A percentile compares a stretch with the other conserved stretches of the same genome.
Conservation (phyloP, 352 stramenopile genomes). For the Phytophthora ohioensis region DNA sequence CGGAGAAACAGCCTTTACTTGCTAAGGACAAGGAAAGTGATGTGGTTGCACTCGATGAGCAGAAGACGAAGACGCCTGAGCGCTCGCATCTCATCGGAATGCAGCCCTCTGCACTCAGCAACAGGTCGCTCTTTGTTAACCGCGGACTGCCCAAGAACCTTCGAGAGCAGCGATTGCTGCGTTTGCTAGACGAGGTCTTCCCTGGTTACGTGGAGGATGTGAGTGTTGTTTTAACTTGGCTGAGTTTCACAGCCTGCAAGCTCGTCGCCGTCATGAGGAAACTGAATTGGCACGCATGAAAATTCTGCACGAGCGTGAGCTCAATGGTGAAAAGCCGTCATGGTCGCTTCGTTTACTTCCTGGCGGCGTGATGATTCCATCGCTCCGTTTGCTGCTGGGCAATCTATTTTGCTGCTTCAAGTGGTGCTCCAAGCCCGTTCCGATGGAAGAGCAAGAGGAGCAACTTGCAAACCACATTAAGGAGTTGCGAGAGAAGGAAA, state of each 20-base stretch:
- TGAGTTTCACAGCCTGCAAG: conserved; percentile 74
- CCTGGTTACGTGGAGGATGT: conserved; percentile 84
- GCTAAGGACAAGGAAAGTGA: conserved; percentile 30
- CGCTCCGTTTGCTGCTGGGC: conserved; percentile 53
- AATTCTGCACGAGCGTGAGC: conserved; percentile 54
- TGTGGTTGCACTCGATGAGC: conserved; percentile 12
- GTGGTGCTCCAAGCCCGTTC: conserved; percentile 51
- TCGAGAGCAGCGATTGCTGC: conserved; percentile 77
- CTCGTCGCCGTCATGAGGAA: conserved; percentile 56
- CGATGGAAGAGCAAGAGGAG: conserved; percentile 56
- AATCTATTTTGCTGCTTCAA: conserved; percentile 56
- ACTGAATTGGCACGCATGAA: conserved; percentile 66
- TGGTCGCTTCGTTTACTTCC: conserved; percentile 77
- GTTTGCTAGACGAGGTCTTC: conserved; percentile 85
- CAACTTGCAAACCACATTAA: conserved; percentile 56
- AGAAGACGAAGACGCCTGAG: conserved; percentile 26
- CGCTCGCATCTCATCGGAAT: conserved; percentile 80
- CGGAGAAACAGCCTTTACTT: conserved; percentile 33
- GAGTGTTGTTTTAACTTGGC: conserved; percentile 82
- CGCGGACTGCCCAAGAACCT: conserved; percentile 78
- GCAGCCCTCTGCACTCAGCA: conserved; percentile 78
- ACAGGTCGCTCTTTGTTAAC: conserved; percentile 83
- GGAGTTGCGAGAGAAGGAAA: conserved; percentile 62
- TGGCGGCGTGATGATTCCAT: conserved; percentile 78
- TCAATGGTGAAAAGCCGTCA: conserved; percentile 53